Percentiles rank a stretch among this genome's conserved stretches.
These are phyloP conservation scores for Scedosporium dehoogii DNA, from an alignment of 2,329 filamentous ascomycete species.

Conservation along the genomic window DNA sequence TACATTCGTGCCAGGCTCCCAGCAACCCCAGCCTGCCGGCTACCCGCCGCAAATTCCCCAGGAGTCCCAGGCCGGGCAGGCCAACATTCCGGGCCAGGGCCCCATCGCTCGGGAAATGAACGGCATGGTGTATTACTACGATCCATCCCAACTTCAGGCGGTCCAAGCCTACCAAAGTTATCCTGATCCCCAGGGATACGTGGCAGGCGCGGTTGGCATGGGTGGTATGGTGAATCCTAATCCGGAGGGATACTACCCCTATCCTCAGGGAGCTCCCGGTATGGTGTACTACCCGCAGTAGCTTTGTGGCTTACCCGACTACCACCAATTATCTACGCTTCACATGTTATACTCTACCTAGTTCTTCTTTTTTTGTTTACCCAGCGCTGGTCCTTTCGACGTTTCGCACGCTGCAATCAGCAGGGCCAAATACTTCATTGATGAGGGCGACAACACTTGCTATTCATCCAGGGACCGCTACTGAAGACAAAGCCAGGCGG, in stretches of 20 bases:
- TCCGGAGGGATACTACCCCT: slow-evolving; percentile 62
- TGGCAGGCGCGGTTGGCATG: slow-evolving; percentile 54
- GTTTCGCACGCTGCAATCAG: neutral
- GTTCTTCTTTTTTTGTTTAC: slow-evolving; percentile 8
- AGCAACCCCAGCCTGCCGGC: slow-evolving; percentile 17
- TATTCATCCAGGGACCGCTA: no score
- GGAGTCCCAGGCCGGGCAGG: slow-evolving; percentile 16
- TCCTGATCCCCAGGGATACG: slow-evolving; percentile 41
- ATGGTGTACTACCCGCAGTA: slow-evolving; percentile 55
- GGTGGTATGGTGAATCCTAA: slow-evolving; percentile 69
- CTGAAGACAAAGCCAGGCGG: no score
- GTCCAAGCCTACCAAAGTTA: slow-evolving; percentile 37
- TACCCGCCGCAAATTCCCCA: slow-evolving; percentile 1
- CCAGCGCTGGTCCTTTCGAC: neutral
- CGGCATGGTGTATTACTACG: slow-evolving; percentile 93
- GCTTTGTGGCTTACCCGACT: slow-evolving; percentile 12
- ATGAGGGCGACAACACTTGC: no score
- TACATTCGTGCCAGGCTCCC: slow-evolving; percentile 44
- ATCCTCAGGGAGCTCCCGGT: slow-evolving; percentile 37
- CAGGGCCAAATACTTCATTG: neutral
- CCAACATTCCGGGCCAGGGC: slow-evolving; percentile 26
- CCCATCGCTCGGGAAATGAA: slow-evolving; percentile 78
- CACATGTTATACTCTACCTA: slow-evolving; percentile 8
- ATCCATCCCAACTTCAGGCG: slow-evolving; percentile 60
- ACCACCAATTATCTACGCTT: slow-evolving; percentile 3